phyloP scores from a whole-genome alignment of 345 rosid genomes.

The Cardamine resedifolia region DNA sequence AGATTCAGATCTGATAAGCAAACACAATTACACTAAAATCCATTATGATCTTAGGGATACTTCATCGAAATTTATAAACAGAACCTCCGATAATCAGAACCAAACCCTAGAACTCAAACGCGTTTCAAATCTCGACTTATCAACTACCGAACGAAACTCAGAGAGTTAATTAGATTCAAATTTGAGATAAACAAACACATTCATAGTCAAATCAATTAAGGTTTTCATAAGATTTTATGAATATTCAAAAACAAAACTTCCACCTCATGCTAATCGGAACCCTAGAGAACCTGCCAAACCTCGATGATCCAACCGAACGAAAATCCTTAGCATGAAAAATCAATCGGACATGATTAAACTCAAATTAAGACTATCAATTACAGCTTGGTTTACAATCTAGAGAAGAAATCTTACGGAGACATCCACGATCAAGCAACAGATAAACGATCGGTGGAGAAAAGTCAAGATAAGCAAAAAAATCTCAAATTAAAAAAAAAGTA shows the following conservation, averaged over 20 bases:
- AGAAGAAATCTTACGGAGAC: neutral
- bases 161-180: neutral
- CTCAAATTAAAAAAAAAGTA: neutral
- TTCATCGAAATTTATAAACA: neutral
- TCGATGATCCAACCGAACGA: constrained; percentile 3
- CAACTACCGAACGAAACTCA: neutral
- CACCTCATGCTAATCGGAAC: constrained; percentile 20
- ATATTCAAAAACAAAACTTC: neutral
- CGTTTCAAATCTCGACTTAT: neutral
- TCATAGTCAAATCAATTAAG: neutral
- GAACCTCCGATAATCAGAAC: neutral
- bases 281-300: constrained; percentile 13
- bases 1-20: neutral
- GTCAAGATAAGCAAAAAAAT: neutral
- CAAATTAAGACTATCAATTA: neutral
- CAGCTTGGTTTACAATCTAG: neutral
- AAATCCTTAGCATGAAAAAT: constrained; percentile 3
- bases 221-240: neutral
- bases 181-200: neutral
- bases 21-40: neutral
- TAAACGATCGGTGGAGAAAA: neutral
- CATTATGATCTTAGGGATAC: neutral
- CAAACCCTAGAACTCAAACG: constrained; percentile 19
- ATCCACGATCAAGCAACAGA: neutral
- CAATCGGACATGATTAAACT: neutral